Conservation (phyloP, 306 rosid species). For the Carpinus fangiana region DNA sequence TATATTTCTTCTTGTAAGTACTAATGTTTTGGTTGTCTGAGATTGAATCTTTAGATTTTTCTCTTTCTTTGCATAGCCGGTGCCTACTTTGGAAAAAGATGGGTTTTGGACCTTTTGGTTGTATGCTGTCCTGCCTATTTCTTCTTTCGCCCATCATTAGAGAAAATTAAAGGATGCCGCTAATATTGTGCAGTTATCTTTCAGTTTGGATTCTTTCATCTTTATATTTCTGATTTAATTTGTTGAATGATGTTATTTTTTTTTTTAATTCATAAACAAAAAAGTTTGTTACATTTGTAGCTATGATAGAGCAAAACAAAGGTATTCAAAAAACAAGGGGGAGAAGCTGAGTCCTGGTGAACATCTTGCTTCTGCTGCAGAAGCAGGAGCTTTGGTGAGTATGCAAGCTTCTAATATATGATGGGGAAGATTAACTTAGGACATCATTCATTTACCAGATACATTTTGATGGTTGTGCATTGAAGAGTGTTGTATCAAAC, state of each 20-base stretch:
- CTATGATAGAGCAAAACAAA: conserved; percentile 81
- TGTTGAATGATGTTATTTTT: conserved; percentile 13
- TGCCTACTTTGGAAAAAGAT: conserved; percentile 2
- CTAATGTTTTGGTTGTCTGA: conserved; percentile 15
- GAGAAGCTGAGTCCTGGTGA: conserved; percentile 69
- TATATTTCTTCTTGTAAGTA: conserved; percentile 93
- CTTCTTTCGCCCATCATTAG: neutral
- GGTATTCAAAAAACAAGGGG: conserved; percentile 67
- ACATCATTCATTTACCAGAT: neutral
- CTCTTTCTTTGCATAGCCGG: conserved; percentile 12
- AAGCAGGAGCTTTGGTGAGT: conserved; percentile 96
- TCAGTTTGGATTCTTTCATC: neutral
- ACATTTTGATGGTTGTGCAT: neutral
- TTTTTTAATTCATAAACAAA: conserved; percentile 16
- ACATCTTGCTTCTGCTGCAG: conserved; percentile 97
- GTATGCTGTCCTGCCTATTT: too few relatives aligned
- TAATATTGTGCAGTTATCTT: neutral
- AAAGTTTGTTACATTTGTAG: conserved; percentile 39
- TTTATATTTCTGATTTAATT: neutral
- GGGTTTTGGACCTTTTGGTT: neutral
- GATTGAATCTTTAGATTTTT: conserved; percentile 20
- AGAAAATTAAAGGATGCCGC: neutral
- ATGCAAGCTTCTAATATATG: conserved; percentile 20
- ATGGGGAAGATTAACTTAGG: conserved; percentile 1
- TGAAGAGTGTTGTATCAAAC: neutral